Evolutionary conservation across 495 filamentous ascomycete genomes (phyloP).

Genomic region (Lasiosphaeris hirsuta): DNA sequence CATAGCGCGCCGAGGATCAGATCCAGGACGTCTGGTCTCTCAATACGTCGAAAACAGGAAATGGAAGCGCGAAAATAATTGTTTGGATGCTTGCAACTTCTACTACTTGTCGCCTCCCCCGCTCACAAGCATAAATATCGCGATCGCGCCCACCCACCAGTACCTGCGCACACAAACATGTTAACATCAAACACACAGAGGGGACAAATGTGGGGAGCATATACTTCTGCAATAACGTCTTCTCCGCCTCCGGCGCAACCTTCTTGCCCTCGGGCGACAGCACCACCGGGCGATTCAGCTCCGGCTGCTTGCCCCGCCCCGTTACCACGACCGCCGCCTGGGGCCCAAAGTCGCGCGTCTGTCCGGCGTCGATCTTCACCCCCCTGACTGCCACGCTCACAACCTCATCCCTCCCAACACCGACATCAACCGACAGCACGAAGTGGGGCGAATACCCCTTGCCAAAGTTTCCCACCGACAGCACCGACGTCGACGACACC

Average conservation of each 20-base stretch:
- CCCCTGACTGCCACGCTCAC: conserved; percentile 41
- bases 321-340: conserved; percentile 49
- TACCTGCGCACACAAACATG: conserved; percentile 35
- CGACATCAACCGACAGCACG: conserved; percentile 36
- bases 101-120: conserved; percentile 43
- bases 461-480: conserved; percentile 46
- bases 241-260: conserved; percentile 53
- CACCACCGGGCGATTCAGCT: conserved; percentile 64
- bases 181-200: conserved; percentile 22
- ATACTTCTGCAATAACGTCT: conserved; percentile 69
- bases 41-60: too few relatives aligned
- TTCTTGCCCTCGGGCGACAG: conserved; percentile 58
- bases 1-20: too few relatives aligned
- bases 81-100: neutral
- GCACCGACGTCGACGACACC: conserved; percentile 47
- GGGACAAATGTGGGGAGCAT: conserved; percentile 40
- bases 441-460: conserved; percentile 53
- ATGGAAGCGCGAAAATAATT: too few relatives aligned
- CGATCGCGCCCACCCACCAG: conserved; percentile 51
- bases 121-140: conserved; percentile 33
- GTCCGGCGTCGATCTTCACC: conserved; percentile 50
- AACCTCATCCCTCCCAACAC: conserved; percentile 34
- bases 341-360: conserved; percentile 55
- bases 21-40: too few relatives aligned
- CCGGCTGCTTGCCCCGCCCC: conserved; percentile 50